These are phyloP conservation scores for Sisymbrium altissimum DNA, from an alignment of 345 rosid species.

Conservation along the genomic window DNA sequence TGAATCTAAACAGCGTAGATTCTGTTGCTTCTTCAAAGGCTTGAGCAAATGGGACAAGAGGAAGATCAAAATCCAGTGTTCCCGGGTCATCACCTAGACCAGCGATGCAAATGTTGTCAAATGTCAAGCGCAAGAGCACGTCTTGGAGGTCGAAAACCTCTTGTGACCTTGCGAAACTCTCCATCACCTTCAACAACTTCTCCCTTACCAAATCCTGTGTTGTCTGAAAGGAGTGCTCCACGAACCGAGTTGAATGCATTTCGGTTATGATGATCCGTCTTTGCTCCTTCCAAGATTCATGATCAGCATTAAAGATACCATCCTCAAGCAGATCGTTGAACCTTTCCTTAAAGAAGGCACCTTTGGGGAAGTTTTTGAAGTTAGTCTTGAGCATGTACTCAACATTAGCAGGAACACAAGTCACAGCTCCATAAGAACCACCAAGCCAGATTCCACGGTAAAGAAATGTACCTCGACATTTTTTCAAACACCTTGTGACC, in stretches of 20 bases:
- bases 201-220: constrained; percentile 45
- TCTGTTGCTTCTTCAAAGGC: constrained; percentile 60
- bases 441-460: constrained; percentile 60
- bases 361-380: constrained; percentile 74
- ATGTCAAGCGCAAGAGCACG: constrained; percentile 53
- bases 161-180: constrained; percentile 29
- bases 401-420: constrained; percentile 52
- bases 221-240: constrained; percentile 37
- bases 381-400: constrained; percentile 63
- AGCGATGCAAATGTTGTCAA: constrained; percentile 64
- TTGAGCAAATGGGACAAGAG: constrained; percentile 37
- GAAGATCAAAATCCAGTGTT: constrained; percentile 40
- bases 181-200: constrained; percentile 57
- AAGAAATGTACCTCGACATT: constrained; percentile 48
- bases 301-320: constrained; percentile 71
- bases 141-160: constrained; percentile 56
- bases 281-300: constrained; percentile 54
- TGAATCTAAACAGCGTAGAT: constrained; percentile 48
- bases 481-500: constrained; percentile 41
- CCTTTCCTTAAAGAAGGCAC: constrained; percentile 47
- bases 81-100: constrained; percentile 68
- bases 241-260: constrained; percentile 40
- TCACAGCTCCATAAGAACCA: constrained; percentile 48
- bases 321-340: constrained; percentile 66
- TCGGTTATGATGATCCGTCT: constrained; percentile 55